Evolutionary conservation across 805 yeast genomes (phyloP), one percentile per base, ranked within the genome.

Genomic region (Candida easanensis): DNA sequence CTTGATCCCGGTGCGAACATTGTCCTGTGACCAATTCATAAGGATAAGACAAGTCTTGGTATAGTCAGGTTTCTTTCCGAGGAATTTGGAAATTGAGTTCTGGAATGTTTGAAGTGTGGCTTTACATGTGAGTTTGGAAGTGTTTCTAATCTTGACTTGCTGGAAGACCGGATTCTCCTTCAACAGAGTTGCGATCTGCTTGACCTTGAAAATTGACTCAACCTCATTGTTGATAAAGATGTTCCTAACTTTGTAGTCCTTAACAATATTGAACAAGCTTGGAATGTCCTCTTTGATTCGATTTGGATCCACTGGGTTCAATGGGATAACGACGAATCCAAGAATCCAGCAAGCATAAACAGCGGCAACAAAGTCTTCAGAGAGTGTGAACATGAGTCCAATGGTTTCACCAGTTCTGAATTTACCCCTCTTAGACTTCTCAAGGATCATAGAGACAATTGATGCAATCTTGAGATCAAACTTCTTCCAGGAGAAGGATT

Each of bases 291-390:
- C 96, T 4, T 76, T 80, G 8, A 83, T 68, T 41, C 89, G 66
- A 33, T 72, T 73, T 11, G 80, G 69, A 47, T 84, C 88, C 32
- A 89, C 65, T 0, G 95, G 89, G 9, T 80, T 68, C 59, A 88
- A 62, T 0, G 95, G 93, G 14, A 91, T 73, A 1, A 93, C 88
- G 3, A 86, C 73, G 4, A 88, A 58, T 44, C 97, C 96, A 41
- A 89, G 76, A 43, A 83, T 65, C 61, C 91, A 76, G 60, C 98
- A 91, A 0, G 99, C 97, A 62, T 82, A 80, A 1, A 89, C 70
- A 2, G 95, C 88, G 22, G 88, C 79, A 5, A 84, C 78, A 57
- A 79, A 91, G 48, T 93, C 98, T 44, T 90, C 96, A 1, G 89
- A 80, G 36, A 91, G 76, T 0, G 95, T 84, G 60, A 88, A 89